Base-by-base conservation (phyloP, 768 basidiomycete species). In the Lactarius hatsudake region DNA sequence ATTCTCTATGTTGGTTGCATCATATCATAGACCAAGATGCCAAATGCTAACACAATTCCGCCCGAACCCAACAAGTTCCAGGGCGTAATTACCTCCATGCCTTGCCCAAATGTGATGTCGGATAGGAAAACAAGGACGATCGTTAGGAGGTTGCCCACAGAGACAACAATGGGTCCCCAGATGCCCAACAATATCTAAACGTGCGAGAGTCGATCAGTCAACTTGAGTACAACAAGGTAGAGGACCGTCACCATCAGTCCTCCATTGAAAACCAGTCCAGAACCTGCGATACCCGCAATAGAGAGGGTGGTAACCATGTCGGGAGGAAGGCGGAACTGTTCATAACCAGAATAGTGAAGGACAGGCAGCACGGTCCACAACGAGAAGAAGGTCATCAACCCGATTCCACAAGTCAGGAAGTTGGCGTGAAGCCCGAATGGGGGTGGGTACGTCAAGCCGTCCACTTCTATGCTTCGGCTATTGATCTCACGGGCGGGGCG, bases 111-210 rank as follows among this genome's bases (percentile, higher is more conserved):
- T 20, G 88, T 70, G 9, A 89, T 81, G 76, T 98, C 95, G 51
- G 90, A 86, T 18, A 93, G 72, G 57, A 94, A 85, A 17, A 94
- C 91, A 59, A 97, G 82, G 43, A 96, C 92, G 71, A 96, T 96
- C 6, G 95, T 95, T n/a, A 96, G 82, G n/a, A 98, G 83, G 76
- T 86, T 94, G 55, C 94, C 94, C 38, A 97, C 94, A 2, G 92
- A 93, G 10, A 88, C 87, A 53, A 94, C 84, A 51, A 95, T 86
- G 7, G 94, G 94, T 4, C 94, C 94, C 91, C 92, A 95, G 32
- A 91, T 77, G 32, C 90, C 91, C 58, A 96, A 79, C 3, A 96
- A 80, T 63, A 91, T 82, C 93, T 94, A 70, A 32, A 65, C 59
- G 26, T 12, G 48, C 10, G 66, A 56, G 51, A 64, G 53, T 58